phyloP scores from a whole-genome alignment of 805 yeast species.

The Nakazawaea anatomiae region DNA sequence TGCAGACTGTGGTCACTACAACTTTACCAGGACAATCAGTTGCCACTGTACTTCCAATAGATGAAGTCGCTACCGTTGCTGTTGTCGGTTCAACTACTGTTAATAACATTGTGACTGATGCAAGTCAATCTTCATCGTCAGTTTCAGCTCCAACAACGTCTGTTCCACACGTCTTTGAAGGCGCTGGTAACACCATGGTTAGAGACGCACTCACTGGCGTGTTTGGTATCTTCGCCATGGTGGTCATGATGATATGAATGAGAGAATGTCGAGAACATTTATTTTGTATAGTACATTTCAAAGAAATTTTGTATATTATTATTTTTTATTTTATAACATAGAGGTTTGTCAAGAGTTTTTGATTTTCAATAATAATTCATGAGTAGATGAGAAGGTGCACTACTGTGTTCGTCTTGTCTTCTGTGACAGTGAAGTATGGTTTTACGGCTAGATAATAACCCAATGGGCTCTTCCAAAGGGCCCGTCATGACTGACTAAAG shows the following conservation, averaged over 20 bases:
- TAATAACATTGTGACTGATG: constrained; percentile 9
- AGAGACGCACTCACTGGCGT: neutral
- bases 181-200: constrained; percentile 2
- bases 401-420: too few relatives aligned
- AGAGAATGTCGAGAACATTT: neutral
- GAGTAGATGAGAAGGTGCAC: neutral
- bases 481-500: too few relatives aligned
- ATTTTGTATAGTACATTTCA: constrained; percentile 1
- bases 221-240: neutral
- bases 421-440: too few relatives aligned
- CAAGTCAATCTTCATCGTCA: constrained; percentile 7
- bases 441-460: too few relatives aligned
- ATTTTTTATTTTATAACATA: neutral
- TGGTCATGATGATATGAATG: constrained; percentile 3
- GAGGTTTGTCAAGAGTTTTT: neutral
- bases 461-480: too few relatives aligned
- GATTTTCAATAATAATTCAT: neutral
- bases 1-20: constrained; percentile 6
- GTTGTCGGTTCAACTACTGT: constrained; percentile 12
- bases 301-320: neutral
- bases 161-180: constrained; percentile 4
- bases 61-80: constrained; percentile 9
- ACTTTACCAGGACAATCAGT: constrained; percentile 6
- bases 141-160: constrained; percentile 1
- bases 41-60: constrained; percentile 7